A percentile compares a stretch with the other conserved stretches of the same genome.
phyloP scores from a whole-genome alignment of 2,329 filamentous ascomycete species.

The Helotiales sp. region DNA sequence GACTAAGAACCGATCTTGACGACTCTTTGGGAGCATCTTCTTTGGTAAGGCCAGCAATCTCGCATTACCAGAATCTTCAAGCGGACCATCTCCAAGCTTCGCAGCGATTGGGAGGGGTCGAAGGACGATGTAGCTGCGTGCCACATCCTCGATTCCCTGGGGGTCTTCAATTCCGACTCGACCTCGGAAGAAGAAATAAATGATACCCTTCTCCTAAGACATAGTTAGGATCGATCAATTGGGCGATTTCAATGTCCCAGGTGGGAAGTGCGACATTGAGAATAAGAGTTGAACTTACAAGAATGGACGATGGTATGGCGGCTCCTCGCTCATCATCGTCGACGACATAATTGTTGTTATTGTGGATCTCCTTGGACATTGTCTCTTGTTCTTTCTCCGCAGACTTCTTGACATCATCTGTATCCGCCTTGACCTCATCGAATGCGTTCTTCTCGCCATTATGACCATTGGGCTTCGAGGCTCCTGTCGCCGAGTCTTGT shows the following conservation, averaged over 20 bases:
- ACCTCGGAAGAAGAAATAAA: constrained; percentile 88
- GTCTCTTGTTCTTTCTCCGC: constrained; percentile 33
- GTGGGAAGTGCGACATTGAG: no score
- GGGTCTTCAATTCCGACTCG: constrained; percentile 76
- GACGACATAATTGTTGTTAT: constrained; percentile 36
- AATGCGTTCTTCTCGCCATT: constrained; percentile 36
- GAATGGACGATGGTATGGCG: constrained; percentile 57
- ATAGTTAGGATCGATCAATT: no score
- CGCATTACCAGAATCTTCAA: constrained; percentile 62
- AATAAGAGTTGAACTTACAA: constrained; percentile 46
- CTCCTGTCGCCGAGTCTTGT: neutral
- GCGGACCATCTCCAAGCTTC: constrained; percentile 61
- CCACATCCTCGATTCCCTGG: constrained; percentile 71
- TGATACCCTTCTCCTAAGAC: constrained; percentile 74
- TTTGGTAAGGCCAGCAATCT: constrained; percentile 82
- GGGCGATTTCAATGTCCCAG: no score
- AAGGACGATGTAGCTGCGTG: constrained; percentile 79
- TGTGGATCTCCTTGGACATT: constrained; percentile 39
- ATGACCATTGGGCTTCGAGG: constrained; percentile 23
- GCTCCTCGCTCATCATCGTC: constrained; percentile 44
- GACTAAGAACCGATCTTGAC: constrained; percentile 73
- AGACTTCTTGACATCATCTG: constrained; percentile 34
- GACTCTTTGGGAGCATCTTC: constrained; percentile 75
- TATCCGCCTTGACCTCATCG: constrained; percentile 43
- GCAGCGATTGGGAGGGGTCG: constrained; percentile 73